Percentiles rank a stretch among this genome's conserved stretches.
Conservation (phyloP, 495 filamentous ascomycete species). For the Lophiotrema nucula region DNA sequence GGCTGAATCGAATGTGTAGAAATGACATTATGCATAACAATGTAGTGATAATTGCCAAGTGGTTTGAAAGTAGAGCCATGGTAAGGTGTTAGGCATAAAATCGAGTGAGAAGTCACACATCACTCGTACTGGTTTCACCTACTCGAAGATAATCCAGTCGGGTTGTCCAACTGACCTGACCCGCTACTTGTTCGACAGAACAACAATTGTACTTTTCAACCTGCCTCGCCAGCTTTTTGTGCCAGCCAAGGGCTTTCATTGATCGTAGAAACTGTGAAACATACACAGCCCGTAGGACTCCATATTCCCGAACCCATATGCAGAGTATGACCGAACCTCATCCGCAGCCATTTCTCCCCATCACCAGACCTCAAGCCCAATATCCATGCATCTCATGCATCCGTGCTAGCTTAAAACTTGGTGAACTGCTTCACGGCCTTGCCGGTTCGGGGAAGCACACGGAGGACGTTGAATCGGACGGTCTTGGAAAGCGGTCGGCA, state of each 20-base stretch:
- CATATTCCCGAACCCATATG: conserved; percentile 27
- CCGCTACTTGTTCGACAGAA: too few relatives aligned
- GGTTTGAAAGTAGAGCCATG: too few relatives aligned
- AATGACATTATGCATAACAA: too few relatives aligned
- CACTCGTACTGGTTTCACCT: too few relatives aligned
- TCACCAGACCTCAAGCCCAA: not conserved
- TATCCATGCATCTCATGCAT: not conserved
- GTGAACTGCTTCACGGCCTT: conserved; percentile 95
- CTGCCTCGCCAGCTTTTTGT: conserved; percentile 18
- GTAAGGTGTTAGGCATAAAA: too few relatives aligned
- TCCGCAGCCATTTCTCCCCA: conserved; percentile 1
- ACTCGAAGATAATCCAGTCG: too few relatives aligned
- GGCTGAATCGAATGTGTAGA: too few relatives aligned
- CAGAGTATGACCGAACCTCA: conserved; percentile 22
- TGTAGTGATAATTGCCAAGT: too few relatives aligned
- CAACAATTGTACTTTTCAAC: conserved; percentile 27
- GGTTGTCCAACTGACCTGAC: too few relatives aligned
- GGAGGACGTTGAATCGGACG: conserved; percentile 98
- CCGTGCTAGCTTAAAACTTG: conserved; percentile 74
- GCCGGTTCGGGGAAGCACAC: conserved; percentile 92
- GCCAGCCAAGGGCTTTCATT: conserved; percentile 26
- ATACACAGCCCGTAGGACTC: conserved; percentile 31
- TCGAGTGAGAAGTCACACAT: too few relatives aligned
- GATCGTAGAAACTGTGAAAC: conserved; percentile 26
- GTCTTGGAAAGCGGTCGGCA: conserved; percentile 98